Evolutionary conservation across 2,329 filamentous ascomycete genomes (phyloP), one percentile per base, ranked within the genome.

Genomic region (Graphiopsis chlorocephala): DNA sequence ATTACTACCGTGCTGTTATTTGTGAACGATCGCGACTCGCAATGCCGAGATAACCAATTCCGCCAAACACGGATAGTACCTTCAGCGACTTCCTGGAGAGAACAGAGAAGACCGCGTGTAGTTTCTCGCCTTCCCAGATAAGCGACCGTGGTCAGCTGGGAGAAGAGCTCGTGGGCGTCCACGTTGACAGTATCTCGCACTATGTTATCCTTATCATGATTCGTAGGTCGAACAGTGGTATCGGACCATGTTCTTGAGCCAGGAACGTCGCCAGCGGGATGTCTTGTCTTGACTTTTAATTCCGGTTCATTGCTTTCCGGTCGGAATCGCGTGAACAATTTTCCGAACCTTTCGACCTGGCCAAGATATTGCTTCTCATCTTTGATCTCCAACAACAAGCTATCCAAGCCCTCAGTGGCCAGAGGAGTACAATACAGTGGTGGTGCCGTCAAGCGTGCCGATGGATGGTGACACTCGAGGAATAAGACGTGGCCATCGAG

Each of bases 381-480:
- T 74, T 77, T 61, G 74, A 78, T 50, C 74, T 73, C 68, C 68
- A 77, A 56, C 14, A 68, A 55, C 17, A 73, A 55, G 25, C 78
- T 75, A 61, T 81, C 79, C n/a, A 91, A 78, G 2, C 84, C 84
- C 68, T 87, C 81, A 1, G 88, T 92, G 31, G 85, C 86, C 12
- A 88, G 79, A 67, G 89, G 89, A 52, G 86, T 81, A 76, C 91
- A 93, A 73, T 85, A 84, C 14, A 92, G 82, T 63, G 87, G 88
- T 0, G 90, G 89, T 23, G 90, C 88, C 5, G 84, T 88, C 58
- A 90, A 81, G 75, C 88, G 89, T 26, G 84, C 87, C 67, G 83
- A 86, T 0, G 91, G 91, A 68, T 90, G 90, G 72, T 90, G 93
- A 75, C 90, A 92, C 78, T 94, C 90, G 48, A 96, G 85, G 42